Conservation (phyloP, 139 green algal genomes). For the Chlamydomonas sphaeroides region DNA sequence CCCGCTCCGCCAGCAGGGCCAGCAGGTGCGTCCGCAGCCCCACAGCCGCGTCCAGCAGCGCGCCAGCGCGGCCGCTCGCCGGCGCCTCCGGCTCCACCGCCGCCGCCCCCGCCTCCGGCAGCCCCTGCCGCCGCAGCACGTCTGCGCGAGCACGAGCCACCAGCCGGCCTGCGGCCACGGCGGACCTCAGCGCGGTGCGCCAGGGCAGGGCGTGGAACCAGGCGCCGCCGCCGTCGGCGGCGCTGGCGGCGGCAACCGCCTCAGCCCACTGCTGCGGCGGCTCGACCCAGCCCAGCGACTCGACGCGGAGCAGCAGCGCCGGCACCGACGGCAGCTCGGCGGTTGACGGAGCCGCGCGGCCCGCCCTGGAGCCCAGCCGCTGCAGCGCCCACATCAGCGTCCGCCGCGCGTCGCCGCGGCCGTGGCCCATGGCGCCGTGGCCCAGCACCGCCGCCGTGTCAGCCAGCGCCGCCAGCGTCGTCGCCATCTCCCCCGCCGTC, state of each 20-base stretch:
- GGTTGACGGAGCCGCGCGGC: neutral
- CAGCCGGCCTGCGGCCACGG: neutral
- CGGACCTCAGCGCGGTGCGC: constrained; percentile 1
- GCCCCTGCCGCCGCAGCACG: constrained; percentile 7
- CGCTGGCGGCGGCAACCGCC: neutral
- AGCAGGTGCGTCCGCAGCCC: constrained; percentile 6
- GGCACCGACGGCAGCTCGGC: neutral
- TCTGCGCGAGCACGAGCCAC: constrained; percentile 1
- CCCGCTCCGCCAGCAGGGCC: neutral
- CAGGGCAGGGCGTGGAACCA: constrained; percentile 22
- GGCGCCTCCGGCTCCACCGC: neutral
- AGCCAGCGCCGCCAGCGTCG: constrained; percentile 1
- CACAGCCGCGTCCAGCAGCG: neutral
- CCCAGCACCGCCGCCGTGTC: constrained; percentile 8
- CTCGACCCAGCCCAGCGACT: constrained; percentile 14
- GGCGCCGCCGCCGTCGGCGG: neutral
- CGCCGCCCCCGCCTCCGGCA: neutral
- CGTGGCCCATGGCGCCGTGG: neutral
- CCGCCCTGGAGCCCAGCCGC: constrained; percentile 27
- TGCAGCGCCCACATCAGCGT: constrained; percentile 36
- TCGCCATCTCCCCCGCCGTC: neutral
- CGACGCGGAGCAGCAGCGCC: constrained; percentile 10
- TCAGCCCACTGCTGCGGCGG: constrained; percentile 6
- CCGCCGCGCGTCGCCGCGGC: no score
- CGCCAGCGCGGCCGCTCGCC: neutral